Evolutionary conservation across 768 basidiomycete species (phyloP).

Genomic region (Boletus pseudopeckii): DNA sequence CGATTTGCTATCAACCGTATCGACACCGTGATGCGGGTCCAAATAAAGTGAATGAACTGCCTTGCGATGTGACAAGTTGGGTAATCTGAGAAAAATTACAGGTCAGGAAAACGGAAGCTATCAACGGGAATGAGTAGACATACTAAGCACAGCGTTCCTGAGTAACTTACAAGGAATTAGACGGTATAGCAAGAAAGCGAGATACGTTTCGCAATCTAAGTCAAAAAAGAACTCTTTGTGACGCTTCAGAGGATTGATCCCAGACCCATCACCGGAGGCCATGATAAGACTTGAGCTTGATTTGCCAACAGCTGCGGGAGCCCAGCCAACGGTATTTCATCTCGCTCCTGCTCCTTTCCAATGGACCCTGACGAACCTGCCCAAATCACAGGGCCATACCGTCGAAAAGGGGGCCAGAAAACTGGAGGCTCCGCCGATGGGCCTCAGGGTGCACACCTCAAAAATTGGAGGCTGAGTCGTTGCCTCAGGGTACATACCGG

Average conservation of each 20-base stretch:
- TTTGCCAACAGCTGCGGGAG: neutral
- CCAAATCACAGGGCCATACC: neutral
- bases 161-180: neutral
- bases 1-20: neutral
- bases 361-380: neutral
- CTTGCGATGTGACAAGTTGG: neutral
- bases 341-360: neutral
- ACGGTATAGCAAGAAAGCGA: neutral
- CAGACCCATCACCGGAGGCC: neutral
- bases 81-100: neutral
- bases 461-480: too few species aligned
- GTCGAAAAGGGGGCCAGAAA: neutral
- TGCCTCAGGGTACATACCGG: neutral
- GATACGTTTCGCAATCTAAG: neutral
- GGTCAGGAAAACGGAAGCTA: neutral
- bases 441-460: neutral
- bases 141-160: neutral
- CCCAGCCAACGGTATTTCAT: neutral
- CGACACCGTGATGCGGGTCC: neutral
- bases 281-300: neutral
- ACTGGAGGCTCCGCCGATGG: neutral
- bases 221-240: neutral
- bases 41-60: neutral
- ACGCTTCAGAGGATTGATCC: neutral
- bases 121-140: neutral